Conservation (phyloP, 306 rosid species). For the Quercus wislizeni region DNA sequence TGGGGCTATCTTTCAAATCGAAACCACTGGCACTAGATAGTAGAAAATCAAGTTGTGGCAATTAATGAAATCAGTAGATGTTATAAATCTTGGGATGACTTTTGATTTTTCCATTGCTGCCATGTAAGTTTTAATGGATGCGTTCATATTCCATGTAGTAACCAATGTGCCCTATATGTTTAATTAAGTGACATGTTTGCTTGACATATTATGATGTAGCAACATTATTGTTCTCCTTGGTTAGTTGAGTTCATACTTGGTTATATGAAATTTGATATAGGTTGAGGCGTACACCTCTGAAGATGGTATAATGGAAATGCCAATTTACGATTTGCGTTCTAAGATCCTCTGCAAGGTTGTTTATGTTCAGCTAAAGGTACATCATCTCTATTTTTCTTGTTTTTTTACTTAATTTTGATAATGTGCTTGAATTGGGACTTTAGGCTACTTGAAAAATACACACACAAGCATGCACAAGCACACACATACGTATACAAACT, state of each 20-base stretch:
- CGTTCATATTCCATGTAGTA: background rate
- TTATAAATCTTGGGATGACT: background rate
- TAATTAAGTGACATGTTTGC: conserved; percentile 24
- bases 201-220: conserved; percentile 11
- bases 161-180: background rate
- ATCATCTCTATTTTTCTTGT: background rate
- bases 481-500: too few species aligned
- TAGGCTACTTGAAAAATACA: background rate
- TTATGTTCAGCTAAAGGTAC: conserved; percentile 53
- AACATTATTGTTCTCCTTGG: background rate
- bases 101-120: background rate
- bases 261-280: conserved; percentile 37
- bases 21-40: too few species aligned
- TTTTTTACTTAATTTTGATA: background rate
- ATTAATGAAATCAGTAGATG: background rate
- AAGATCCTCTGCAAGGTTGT: conserved; percentile 65
- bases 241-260: background rate
- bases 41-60: background rate
- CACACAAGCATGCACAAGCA: too few species aligned
- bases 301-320: conserved; percentile 43
- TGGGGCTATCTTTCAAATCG: too few species aligned
- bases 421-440: background rate
- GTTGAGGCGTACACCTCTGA: conserved; percentile 38
- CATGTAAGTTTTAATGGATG: background rate
- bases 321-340: conserved; percentile 44